Evolutionary conservation across 2,329 filamentous ascomycete genomes (phyloP), one percentile per base, ranked within the genome.

Genomic region (Plectosphaerella cucumerina): DNA sequence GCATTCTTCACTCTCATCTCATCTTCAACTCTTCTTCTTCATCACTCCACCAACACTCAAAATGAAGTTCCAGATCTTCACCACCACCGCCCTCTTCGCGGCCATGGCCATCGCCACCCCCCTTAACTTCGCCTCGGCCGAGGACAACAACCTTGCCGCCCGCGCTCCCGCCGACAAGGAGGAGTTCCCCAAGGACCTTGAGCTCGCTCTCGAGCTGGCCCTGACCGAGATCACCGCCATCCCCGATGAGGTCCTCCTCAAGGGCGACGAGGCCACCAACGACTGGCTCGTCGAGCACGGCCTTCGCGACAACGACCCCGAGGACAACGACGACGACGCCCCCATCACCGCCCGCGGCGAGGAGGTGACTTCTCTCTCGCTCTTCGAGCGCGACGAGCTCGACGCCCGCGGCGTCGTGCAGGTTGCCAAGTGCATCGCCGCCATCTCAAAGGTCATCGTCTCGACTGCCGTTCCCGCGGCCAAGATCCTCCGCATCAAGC

Each of bases 401-500:
- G 22, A 45, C 10, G 43, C 43, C n/a, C 43, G 43, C 23, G 43
- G 35, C 6, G 51, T 52, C 45, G 58, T 58, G 58, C 49, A 61
- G 39, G 55, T 62, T 20, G 51, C 53, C 47, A 56, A 59, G 46
- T 61, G 61, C 55, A 53, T 58, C 11, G 54, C 49, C 11, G 47
- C 58, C 34, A 56, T 61, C 42, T 49, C 55, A 20, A 49, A 59
- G 53, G 42, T 56, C 2, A 51, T 62, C 11, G 56, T 47, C 43
- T 56, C 53, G 11, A 60, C 57, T 2, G 57, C 57, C 5, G 50
- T 62, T 2, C 59, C 59, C 4, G 57, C 56, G 5, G 54, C 57
- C 49, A 61, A 60, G 56, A 47, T 61, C 17, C 55, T 60, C 9
- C 45, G 54, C 20, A 60, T 62, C 57, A 62, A 61, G 56, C 59